Evolutionary conservation across 805 yeast genomes (phyloP).

Genomic region (Hemisphaericaspora nanyangensis): DNA sequence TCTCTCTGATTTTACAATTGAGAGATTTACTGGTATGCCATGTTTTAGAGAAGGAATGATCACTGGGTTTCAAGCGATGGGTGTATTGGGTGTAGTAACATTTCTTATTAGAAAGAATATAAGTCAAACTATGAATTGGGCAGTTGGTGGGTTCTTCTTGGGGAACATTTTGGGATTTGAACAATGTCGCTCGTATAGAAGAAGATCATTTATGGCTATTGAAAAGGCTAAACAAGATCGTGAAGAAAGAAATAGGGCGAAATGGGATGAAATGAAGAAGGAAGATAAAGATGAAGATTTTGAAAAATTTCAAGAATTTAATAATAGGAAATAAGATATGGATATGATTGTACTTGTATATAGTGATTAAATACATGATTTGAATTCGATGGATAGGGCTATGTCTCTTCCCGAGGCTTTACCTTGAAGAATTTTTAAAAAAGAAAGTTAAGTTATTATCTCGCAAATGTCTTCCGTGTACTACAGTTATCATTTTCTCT

Average conservation of each 20-base stretch:
- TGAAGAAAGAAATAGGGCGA: conserved; percentile 29
- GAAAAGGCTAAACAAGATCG: conserved; percentile 59
- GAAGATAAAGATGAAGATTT: conserved; percentile 20
- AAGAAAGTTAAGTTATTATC: no score
- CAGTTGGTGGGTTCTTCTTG: conserved; percentile 68
- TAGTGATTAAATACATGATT: no score
- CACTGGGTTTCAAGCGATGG: conserved; percentile 70
- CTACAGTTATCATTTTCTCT: no score
- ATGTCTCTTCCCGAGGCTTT: no score
- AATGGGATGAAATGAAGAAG: conserved; percentile 20
- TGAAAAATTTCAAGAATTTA: conserved; percentile 25
- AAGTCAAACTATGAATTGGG: conserved; percentile 72
- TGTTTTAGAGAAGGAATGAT: conserved; percentile 79
- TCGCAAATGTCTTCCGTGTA: no score
- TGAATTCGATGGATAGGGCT: no score
- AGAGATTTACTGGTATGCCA: conserved; percentile 56
- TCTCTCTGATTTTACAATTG: conserved; percentile 49
- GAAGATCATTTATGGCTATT: conserved; percentile 62
- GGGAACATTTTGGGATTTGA: conserved; percentile 91
- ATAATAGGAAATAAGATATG: conserved; percentile 3
- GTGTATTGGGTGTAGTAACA: conserved; percentile 64
- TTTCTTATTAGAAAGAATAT: conserved; percentile 64
- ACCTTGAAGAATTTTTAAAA: no score
- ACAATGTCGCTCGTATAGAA: conserved; percentile 74
- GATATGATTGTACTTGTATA: no score